A percentile compares a stretch with the other conserved stretches of the same genome.
phyloP scores from a whole-genome alignment of 257 asterid species.

The Capsicum pubescens region DNA sequence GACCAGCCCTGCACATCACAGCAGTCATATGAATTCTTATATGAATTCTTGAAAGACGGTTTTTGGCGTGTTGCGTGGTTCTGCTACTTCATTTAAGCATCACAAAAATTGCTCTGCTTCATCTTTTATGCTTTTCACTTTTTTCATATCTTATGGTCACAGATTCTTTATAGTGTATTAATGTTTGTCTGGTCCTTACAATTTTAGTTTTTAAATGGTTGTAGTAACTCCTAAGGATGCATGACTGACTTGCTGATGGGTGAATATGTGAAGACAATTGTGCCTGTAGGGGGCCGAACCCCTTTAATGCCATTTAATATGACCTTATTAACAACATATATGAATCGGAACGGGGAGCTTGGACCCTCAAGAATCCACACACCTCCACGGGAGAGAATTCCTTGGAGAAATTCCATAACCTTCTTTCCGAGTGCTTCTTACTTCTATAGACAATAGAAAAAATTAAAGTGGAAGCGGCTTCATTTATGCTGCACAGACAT shows the following conservation, averaged over 20 bases:
- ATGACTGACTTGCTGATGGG: slow-evolving; percentile 16
- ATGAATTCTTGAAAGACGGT: slow-evolving; percentile 16
- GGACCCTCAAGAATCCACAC: not conserved
- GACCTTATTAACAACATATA: not conserved
- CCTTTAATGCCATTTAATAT: not conserved
- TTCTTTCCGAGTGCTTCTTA: not conserved
- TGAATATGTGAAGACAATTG: not conserved
- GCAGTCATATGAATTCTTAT: slow-evolving; percentile 18
- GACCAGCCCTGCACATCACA: not conserved
- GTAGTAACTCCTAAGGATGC: not conserved
- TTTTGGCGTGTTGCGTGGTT: not conserved
- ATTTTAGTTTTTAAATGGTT: not conserved
- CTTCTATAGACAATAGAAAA: not conserved
- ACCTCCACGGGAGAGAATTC: not conserved
- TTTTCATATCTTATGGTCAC: not conserved
- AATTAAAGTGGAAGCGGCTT: not conserved
- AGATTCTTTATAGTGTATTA: not conserved
- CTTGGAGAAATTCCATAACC: not conserved
- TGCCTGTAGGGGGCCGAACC: not conserved
- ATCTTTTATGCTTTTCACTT: slow-evolving; percentile 5
- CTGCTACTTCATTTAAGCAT: slow-evolving; percentile 14
- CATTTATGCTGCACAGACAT: not conserved
- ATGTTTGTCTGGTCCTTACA: not conserved
- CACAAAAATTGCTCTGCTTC: not conserved
- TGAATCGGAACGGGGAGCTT: not conserved